Evolutionary conservation across 352 stramenopile genomes (phyloP), one percentile per base, ranked within the genome.

Genomic region (Pythium brachiatum): DNA sequence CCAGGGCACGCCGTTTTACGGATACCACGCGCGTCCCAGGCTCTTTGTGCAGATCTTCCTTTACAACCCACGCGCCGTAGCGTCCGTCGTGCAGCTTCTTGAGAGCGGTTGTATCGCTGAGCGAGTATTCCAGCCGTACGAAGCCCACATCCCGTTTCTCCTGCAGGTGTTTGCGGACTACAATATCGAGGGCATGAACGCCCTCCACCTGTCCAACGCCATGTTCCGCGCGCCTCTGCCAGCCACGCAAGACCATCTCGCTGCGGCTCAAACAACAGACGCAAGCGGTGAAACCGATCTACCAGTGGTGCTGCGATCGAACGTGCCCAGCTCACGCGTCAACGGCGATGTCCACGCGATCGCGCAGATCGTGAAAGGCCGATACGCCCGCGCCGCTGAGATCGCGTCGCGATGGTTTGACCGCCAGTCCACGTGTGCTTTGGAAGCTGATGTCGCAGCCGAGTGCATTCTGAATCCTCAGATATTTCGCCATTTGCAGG

Each of bases 141-240:
- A 97, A 59, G 82, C 88, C 1, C 90, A 97, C 58, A 80, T 97
- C 12, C 88, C 88, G 26, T 97, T 96, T 58, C 54, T 96, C 7
- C 64, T 97, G 23, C 90, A 95, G 81, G 75, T 94, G 6, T 96
- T 97, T 75, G 86, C 89, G 1, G 90, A 97, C 66, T 95, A 97
- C 73, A 92, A 94, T 38, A 95, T 97, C 31, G 89, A 96, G 78
- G 90, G 90, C n/a, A 96, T 96, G 87, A 96, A 92, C 64, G 74
- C 76, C 11, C 63, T 96, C 21, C 77, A 85, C 53, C 66, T 96
- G 16, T 72, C 72, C 23, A 81, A 92, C 38, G 72, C 83, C 36
- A 92, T 86, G 81, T 94, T 90, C 60, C 74, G 85, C 47, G 83
- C 83, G 52, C 85, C 85, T 27, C 59, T 94, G 39, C 85, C 85